These are phyloP conservation scores for Excoecaria agallocha DNA, from an alignment of 345 rosid genomes.

Conservation along the genomic window DNA sequence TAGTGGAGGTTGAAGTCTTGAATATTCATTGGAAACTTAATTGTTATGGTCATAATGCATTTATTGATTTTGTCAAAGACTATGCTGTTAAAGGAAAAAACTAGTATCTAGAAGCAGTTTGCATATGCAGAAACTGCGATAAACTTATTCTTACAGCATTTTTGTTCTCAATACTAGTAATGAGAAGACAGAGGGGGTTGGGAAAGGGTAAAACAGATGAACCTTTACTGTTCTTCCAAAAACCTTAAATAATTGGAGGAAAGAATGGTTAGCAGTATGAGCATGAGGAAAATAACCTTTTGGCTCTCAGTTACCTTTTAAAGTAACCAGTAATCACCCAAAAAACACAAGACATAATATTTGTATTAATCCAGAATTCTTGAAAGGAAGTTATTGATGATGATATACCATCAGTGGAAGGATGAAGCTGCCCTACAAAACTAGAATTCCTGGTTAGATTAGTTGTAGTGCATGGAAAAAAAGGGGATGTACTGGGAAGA, in stretches of 20 bases:
- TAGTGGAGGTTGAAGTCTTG: neutral
- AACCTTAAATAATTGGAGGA: neutral
- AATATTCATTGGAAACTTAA: neutral
- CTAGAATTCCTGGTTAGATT: slow-evolving; percentile 3
- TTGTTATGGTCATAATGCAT: neutral
- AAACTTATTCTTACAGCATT: neutral
- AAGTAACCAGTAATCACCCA: neutral
- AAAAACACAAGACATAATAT: neutral
- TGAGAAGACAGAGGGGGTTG: neutral
- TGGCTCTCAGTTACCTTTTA: neutral
- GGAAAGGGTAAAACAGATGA: neutral
- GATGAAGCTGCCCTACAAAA: neutral
- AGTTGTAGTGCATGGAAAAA: neutral
- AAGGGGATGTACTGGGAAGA: neutral
- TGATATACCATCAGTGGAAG: neutral
- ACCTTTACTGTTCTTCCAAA: neutral
- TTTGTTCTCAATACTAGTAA: neutral
- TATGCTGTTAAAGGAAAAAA: neutral
- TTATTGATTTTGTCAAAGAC: neutral
- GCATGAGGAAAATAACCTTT: neutral
- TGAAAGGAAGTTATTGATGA: neutral
- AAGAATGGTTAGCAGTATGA: neutral
- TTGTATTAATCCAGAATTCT: neutral
- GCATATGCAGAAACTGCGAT: neutral
- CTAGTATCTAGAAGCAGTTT: neutral